These are phyloP conservation scores for Xylaria scruposa DNA, from an alignment of 495 filamentous ascomycete genomes.

Conservation along the genomic window DNA sequence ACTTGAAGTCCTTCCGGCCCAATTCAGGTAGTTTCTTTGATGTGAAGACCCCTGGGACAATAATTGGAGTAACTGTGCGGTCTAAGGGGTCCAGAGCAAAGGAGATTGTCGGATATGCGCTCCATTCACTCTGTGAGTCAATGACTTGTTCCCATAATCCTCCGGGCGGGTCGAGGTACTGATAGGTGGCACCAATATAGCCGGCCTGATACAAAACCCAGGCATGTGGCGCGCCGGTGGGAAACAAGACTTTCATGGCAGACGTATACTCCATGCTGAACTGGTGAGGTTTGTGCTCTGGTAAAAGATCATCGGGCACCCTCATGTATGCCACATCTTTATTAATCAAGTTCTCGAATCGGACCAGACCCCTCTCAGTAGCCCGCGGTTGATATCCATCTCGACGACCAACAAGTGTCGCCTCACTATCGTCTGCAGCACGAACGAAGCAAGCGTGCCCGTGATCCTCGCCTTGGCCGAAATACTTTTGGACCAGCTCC, in stretches of 20 bases:
- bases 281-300: conserved; percentile 30
- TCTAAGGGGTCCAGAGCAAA: conserved; percentile 16
- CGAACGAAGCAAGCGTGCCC: conserved; percentile 30
- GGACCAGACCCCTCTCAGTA: conserved; percentile 28
- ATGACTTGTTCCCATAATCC: conserved; percentile 25
- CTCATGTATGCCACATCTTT: conserved; percentile 37
- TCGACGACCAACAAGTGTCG: neutral
- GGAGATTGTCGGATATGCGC: conserved; percentile 14
- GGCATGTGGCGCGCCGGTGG: conserved; percentile 16
- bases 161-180: conserved; percentile 32
- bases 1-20: neutral
- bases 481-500: conserved; percentile 19
- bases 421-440: conserved; percentile 24
- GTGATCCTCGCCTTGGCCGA: neutral
- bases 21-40: conserved; percentile 6
- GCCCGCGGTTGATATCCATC: conserved; percentile 24
- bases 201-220: conserved; percentile 21
- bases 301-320: conserved; percentile 1
- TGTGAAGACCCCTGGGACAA: conserved; percentile 30
- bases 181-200: conserved; percentile 18
- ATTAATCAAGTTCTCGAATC: conserved; percentile 20
- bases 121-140: neutral
- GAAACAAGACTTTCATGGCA: conserved; percentile 27
- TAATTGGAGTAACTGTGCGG: conserved; percentile 14
- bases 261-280: conserved; percentile 29